Base-by-base conservation (phyloP, 305 asterid species). In the Rubia balearica region DNA sequence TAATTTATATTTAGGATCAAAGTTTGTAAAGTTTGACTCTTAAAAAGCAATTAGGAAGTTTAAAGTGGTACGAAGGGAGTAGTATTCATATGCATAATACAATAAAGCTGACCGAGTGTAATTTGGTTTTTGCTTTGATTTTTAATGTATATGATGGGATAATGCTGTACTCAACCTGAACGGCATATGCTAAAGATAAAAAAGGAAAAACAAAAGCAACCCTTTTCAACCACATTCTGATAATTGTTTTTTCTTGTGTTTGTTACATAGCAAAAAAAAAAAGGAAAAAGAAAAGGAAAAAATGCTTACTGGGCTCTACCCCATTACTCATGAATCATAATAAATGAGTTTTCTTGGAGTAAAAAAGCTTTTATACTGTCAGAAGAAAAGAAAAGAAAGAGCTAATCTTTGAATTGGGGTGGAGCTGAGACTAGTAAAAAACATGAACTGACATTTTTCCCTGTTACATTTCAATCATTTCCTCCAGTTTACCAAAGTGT, bases 161-260 rank as follows among this genome's bases (percentile, higher is more conserved):
- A 89, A 87, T 89, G 87, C 85, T 89, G 89, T 80, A 62, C 74
- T 85, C 80, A 76, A 76, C 82, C 84, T 79, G 66, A 75, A 75
- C 82, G 75, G 71, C 59, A 79, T 75, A 80, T 74, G 70, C 81
- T 74, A 36, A 46, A 49, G 62, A 64, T 43, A 43, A 61, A 67
- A 57, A 42, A 63, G 68, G 73, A 65, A 72, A 76, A 67, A 55
- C 71, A 74, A 75, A 81, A 74, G 79, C 75, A 74, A 67, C 48
- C 75, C 73, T 57, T 78, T 79, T 77, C 76, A 77, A 79, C 79
- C 71, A 70, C 77, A 62, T 74, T 73, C 76, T 79, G 81, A 80
- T 87, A 67, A 85, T 89, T 84, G 88, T 76, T 84, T 85, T 89
- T 90, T 85, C 86, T 84, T 89, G 81, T 72, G 80, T 89, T 81